Conservation (phyloP, 2,329 filamentous ascomycete species). For the Aspergillus sp. region DNA sequence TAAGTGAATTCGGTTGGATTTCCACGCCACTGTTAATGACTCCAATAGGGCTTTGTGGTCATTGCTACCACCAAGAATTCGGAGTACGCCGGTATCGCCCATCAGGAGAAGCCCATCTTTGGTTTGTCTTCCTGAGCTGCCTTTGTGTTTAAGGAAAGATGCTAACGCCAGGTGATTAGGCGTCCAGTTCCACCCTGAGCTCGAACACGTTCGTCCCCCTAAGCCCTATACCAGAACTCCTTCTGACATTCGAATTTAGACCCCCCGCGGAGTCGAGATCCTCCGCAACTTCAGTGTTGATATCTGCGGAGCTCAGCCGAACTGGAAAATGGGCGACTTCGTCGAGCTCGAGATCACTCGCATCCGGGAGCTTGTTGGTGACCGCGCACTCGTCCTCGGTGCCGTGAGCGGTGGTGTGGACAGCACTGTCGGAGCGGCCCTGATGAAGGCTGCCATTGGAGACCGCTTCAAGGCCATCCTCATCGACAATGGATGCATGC, state of each 20-base stretch:
- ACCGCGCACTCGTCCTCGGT: conserved; percentile 77
- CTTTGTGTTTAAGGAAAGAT: too few species aligned
- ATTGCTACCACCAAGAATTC: conserved; percentile 76
- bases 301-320: conserved; percentile 73
- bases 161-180: too few species aligned
- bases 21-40: too few species aligned
- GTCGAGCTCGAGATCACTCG: conserved; percentile 74
- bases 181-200: conserved; percentile 88
- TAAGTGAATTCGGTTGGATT: too few species aligned
- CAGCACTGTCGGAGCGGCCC: conserved; percentile 78
- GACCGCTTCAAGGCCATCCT: conserved; percentile 82
- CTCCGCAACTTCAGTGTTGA: conserved; percentile 79
- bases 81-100: conserved; percentile 70
- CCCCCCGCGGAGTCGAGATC: conserved; percentile 63
- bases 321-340: conserved; percentile 88
- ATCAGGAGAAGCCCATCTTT: conserved; percentile 63
- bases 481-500: conserved; percentile 82
- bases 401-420: conserved; percentile 84
- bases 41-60: conserved; percentile 60
- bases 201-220: conserved; percentile 43
- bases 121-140: conserved; percentile 33
- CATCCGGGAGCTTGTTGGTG: conserved; percentile 79
- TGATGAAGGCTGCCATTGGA: conserved; percentile 85
- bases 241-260: conserved; percentile 15
- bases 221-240: conserved; percentile 31